phyloP scores from a whole-genome alignment of 257 asterid species.

The Ilex asprella region DNA sequence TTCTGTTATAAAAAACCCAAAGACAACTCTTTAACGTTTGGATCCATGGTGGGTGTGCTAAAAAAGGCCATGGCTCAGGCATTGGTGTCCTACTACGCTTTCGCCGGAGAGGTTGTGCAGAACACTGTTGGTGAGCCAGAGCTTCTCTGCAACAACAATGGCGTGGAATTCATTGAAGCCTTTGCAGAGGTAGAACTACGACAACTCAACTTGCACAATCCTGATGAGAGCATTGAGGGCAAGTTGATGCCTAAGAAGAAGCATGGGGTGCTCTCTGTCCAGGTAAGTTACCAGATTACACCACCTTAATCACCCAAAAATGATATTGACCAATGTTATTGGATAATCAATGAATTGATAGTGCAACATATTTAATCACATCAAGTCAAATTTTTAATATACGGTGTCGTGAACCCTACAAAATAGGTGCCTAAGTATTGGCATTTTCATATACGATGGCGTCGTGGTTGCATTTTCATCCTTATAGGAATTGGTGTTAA shows the following conservation, averaged over 20 bases:
- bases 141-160: constrained; percentile 8
- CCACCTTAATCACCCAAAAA: background rate
- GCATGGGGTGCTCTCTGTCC: constrained; percentile 12
- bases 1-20: constrained; percentile 7
- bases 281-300: background rate
- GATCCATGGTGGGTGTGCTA: background rate
- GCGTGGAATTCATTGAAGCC: constrained; percentile 10
- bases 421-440: too few species aligned
- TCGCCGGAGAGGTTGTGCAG: constrained; percentile 6
- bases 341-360: too few species aligned
- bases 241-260: constrained; percentile 7
- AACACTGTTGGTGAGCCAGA: constrained; percentile 9
- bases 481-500: too few species aligned
- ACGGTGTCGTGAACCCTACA: too few species aligned
- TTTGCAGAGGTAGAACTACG: constrained; percentile 7
- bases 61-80: constrained; percentile 6
- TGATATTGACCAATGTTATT: too few species aligned
- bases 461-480: too few species aligned
- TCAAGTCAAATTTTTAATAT: too few species aligned
- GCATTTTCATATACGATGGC: too few species aligned
- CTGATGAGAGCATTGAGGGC: constrained; percentile 11
- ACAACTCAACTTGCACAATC: constrained; percentile 8
- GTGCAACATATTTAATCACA: too few species aligned
- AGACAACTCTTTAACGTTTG: background rate
- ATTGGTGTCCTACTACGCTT: constrained; percentile 11